These are phyloP conservation scores for Aureobasidium melanogenum DNA, from an alignment of 2,329 filamentous ascomycete species.

Conservation along the genomic window DNA sequence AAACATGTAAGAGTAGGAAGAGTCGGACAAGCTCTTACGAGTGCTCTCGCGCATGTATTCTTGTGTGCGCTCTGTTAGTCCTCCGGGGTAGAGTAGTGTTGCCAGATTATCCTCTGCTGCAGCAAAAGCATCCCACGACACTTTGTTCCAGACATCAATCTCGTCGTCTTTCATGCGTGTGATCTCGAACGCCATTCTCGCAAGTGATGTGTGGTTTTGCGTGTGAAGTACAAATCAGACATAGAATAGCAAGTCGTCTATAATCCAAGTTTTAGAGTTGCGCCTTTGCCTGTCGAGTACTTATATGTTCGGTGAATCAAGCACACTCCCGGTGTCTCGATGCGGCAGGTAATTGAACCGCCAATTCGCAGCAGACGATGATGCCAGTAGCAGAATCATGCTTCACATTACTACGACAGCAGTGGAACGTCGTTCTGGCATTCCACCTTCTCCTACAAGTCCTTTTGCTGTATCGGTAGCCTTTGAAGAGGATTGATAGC, in stretches of 20 bases:
- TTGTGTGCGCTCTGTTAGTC: constrained; percentile 7
- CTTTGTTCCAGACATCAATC: constrained; percentile 11
- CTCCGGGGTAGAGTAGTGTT: constrained; percentile 13
- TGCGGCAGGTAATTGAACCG: not conserved
- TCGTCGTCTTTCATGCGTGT: constrained; percentile 9
- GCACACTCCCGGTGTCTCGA: not conserved
- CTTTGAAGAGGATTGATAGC: not conserved
- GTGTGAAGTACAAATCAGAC: no score
- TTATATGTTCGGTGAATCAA: not conserved
- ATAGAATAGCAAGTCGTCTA: not conserved
- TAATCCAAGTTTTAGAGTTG: not conserved
- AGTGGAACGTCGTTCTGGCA: not conserved
- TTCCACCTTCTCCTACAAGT: not conserved
- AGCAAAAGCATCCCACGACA: constrained; percentile 13
- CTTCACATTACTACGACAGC: not conserved
- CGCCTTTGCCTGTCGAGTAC: not conserved
- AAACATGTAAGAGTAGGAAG: constrained; percentile 9
- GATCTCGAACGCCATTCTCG: constrained; percentile 2
- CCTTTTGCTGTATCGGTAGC: not conserved
- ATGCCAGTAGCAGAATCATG: no score
- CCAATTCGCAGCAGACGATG: not conserved
- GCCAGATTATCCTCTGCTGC: constrained; percentile 11
- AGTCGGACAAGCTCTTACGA: not conserved
- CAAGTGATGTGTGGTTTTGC: not conserved
- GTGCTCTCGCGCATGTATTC: not conserved